These are phyloP conservation scores for Rhizomucor pusillus DNA, from an alignment of 371 early-diverging fungal genomes.

Conservation along the genomic window DNA sequence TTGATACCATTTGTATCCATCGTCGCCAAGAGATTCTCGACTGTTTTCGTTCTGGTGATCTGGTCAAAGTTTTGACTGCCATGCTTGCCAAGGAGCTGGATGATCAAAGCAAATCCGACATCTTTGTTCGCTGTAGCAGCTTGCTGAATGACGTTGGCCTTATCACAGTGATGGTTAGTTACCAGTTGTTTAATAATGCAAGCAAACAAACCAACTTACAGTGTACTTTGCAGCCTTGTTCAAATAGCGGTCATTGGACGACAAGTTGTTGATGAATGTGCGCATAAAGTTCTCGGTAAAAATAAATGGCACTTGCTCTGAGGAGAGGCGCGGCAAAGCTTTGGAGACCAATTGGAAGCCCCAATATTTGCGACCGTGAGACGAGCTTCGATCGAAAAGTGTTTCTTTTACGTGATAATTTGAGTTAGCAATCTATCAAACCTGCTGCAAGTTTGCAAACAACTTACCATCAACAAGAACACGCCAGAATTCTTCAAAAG, in stretches of 20 bases:
- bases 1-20: conserved; percentile 68
- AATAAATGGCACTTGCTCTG: conserved; percentile 67
- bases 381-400: conserved; percentile 67
- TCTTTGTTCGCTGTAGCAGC: conserved; percentile 38
- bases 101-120: conserved; percentile 64
- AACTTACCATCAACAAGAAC: conserved; percentile 66
- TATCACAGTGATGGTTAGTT: conserved; percentile 7
- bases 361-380: conserved; percentile 86
- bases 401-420: too few species aligned
- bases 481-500: conserved; percentile 83
- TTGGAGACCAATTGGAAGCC: conserved; percentile 81
- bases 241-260: conserved; percentile 70
- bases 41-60: conserved; percentile 73
- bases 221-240: conserved; percentile 77
- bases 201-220: conserved; percentile 36
- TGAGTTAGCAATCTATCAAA: not conserved
- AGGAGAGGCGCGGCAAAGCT: conserved; percentile 60
- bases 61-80: conserved; percentile 73
- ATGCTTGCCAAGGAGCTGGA: conserved; percentile 70
- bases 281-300: conserved; percentile 85
- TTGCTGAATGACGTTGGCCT: conserved; percentile 45
- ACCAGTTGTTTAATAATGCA: conserved; percentile 17
- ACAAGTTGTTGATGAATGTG: conserved; percentile 77
- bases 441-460: not conserved
- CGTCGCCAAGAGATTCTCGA: conserved; percentile 69